Conservation (phyloP, 768 basidiomycete species). For the Galerina sulciceps region DNA sequence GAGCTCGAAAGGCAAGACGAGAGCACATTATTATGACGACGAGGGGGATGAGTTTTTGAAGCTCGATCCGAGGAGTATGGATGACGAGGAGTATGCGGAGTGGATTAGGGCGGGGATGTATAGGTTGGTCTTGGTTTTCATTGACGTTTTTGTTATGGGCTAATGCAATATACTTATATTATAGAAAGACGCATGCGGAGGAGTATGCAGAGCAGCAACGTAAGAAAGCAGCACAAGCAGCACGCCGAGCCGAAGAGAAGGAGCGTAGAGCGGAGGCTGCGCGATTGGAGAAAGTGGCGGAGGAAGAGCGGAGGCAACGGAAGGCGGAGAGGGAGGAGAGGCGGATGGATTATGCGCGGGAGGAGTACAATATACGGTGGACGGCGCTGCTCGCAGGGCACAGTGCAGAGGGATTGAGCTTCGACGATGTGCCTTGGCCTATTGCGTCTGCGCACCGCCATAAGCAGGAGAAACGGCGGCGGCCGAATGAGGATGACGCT, state of each 20-base stretch:
- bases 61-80: slow-evolving; percentile 58
- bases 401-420: slow-evolving; percentile 35
- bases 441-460: slow-evolving; percentile 39
- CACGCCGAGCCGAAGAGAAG: slow-evolving; percentile 57
- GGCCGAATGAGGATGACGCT: background rate
- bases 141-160: slow-evolving; percentile 1
- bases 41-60: slow-evolving; percentile 45
- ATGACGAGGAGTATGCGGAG: slow-evolving; percentile 87
- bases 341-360: slow-evolving; percentile 48
- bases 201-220: slow-evolving; percentile 68
- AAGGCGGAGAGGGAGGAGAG: slow-evolving; percentile 51
- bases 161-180: slow-evolving; percentile 5
- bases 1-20: slow-evolving; percentile 26
- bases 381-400: slow-evolving; percentile 43
- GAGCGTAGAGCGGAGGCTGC: slow-evolving; percentile 56
- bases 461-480: no score
- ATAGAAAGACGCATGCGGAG: slow-evolving; percentile 68
- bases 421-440: slow-evolving; percentile 79
- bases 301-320: slow-evolving; percentile 53
- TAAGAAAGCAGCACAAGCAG: slow-evolving; percentile 54
- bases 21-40: slow-evolving; percentile 27
- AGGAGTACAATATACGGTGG: slow-evolving; percentile 64
- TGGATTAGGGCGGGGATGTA: slow-evolving; percentile 91
- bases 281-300: slow-evolving; percentile 52
- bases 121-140: slow-evolving; percentile 48